Evolutionary conservation across 768 basidiomycete genomes (phyloP).

Genomic region (Austroboletus festivus): DNA sequence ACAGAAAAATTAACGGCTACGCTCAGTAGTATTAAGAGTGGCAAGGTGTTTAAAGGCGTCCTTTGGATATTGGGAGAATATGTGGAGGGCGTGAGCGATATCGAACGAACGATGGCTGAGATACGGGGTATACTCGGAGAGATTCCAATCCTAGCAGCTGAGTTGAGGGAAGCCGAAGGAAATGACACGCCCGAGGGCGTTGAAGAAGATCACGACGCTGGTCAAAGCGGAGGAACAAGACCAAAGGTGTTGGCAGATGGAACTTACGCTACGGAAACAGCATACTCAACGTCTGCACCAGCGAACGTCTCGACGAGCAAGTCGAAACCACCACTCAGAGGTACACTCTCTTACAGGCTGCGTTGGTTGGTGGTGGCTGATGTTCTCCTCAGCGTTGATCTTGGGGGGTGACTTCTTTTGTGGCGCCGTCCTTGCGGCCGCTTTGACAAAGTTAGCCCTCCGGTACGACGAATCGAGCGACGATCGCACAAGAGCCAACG

Average conservation of each 20-base stretch:
- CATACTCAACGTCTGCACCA: conserved; percentile 62
- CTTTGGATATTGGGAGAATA: conserved; percentile 99
- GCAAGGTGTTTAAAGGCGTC: conserved; percentile 94
- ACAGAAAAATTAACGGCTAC: conserved; percentile 81
- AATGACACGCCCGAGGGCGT: conserved; percentile 48
- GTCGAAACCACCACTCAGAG: conserved; percentile 87
- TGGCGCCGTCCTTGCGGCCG: conserved; percentile 82
- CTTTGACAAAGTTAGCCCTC: conserved; percentile 88
- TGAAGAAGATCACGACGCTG: conserved; percentile 38
- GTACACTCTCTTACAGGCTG: conserved; percentile 36
- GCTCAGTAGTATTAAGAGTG: conserved; percentile 86
- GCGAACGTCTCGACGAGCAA: conserved; percentile 79
- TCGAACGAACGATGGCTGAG: conserved; percentile 70
- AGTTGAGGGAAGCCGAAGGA: conserved; percentile 69
- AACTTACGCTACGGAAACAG: conserved; percentile 96
- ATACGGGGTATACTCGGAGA: conserved; percentile 88
- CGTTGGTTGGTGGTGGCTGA: not conserved
- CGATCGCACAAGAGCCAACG: conserved; percentile 60
- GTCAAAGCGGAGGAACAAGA: conserved; percentile 47
- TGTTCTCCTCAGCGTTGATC: conserved; percentile 59
- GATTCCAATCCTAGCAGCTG: conserved; percentile 93
- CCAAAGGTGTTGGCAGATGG: conserved; percentile 91
- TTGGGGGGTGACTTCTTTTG: conserved; percentile 98
- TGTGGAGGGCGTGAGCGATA: conserved; percentile 62
- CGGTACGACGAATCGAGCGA: conserved; percentile 53